Evolutionary conservation across 1,284 basidiomycete genomes (phyloP).

Genomic region (Malassezia restricta): DNA sequence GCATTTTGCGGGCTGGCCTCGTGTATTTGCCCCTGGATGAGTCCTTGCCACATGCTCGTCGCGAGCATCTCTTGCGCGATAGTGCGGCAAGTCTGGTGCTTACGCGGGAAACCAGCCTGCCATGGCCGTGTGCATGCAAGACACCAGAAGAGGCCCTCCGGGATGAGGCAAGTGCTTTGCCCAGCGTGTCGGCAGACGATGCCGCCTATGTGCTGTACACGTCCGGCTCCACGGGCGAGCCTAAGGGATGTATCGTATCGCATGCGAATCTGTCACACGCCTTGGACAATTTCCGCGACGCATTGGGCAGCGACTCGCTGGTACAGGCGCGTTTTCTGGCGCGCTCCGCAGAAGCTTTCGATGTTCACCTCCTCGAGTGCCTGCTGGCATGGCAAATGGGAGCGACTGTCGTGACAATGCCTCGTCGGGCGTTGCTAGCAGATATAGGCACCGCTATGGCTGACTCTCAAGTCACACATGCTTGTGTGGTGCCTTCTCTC

Average conservation of each 20-base stretch:
- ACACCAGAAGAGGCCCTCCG: background rate
- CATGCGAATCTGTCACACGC: conserved; percentile 30
- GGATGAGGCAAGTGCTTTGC: background rate
- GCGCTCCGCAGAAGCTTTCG: conserved; percentile 40
- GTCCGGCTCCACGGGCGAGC: conserved; percentile 37
- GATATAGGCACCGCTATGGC: conserved; percentile 37
- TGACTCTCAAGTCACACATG: conserved; percentile 31
- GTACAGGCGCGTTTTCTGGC: conserved; percentile 31
- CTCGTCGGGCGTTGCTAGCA: conserved; percentile 27
- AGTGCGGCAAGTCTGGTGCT: conserved; percentile 26
- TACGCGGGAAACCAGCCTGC: background rate
- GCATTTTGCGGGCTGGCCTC: conserved; percentile 27
- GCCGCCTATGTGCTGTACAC: conserved; percentile 41
- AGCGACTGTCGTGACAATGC: conserved; percentile 38
- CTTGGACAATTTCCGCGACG: conserved; percentile 24
- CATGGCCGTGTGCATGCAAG: background rate
- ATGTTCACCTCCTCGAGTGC: conserved; percentile 43
- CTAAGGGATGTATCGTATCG: conserved; percentile 36
- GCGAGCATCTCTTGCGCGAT: conserved; percentile 30
- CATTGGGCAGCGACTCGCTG: conserved; percentile 24
- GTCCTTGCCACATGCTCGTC: conserved; percentile 37
- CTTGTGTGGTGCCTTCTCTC: conserved; percentile 41
- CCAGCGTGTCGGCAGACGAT: conserved; percentile 12
- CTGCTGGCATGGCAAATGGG: conserved; percentile 38
- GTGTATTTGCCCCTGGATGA: conserved; percentile 44